These are phyloP conservation scores for Trypanosoma brucei DNA, from an alignment of 208 protist species.

Conservation along the genomic window DNA sequence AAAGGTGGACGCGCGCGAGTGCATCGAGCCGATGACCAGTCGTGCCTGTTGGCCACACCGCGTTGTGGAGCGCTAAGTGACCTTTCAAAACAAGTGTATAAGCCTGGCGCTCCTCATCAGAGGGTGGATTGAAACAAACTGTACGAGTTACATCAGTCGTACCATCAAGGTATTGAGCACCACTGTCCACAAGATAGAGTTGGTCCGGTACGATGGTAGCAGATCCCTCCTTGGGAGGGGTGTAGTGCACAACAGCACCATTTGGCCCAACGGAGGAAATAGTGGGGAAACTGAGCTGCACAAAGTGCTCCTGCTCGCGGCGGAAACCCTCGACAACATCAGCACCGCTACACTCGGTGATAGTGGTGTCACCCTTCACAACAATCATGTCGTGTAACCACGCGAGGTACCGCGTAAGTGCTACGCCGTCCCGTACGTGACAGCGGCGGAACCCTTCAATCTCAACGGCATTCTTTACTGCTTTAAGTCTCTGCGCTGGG, in stretches of 20 bases:
- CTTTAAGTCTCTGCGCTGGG: constrained; percentile 80
- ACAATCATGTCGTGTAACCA: constrained; percentile 85
- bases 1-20: constrained; percentile 87
- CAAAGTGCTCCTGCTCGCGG: constrained; percentile 64
- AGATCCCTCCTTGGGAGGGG: constrained; percentile 54
- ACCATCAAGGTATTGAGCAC: constrained; percentile 93
- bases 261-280: constrained; percentile 91
- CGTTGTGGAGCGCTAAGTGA: constrained; percentile 82
- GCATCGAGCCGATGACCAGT: constrained; percentile 84
- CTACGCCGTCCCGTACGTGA: constrained; percentile 91
- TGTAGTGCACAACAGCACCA: constrained; percentile 95
- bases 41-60: constrained; percentile 86
- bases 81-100: constrained; percentile 96
- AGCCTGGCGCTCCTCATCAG: constrained; percentile 68
- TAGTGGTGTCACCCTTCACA: constrained; percentile 38
- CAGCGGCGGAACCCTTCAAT: constrained; percentile 87
- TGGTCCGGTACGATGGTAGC: constrained; percentile 52
- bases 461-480: constrained; percentile 90
- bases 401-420: constrained; percentile 89
- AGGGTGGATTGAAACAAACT: constrained; percentile 79
- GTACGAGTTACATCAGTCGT: constrained; percentile 97
- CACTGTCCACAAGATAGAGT: constrained; percentile 95
- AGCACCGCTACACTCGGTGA: constrained; percentile 87
- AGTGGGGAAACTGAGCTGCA: constrained; percentile 90
- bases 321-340: constrained; percentile 78